Percentiles rank a stretch among this genome's conserved stretches.
phyloP scores from a whole-genome alignment of 2,329 filamentous ascomycete species.

The Myriosclerotinia duriaeana region DNA sequence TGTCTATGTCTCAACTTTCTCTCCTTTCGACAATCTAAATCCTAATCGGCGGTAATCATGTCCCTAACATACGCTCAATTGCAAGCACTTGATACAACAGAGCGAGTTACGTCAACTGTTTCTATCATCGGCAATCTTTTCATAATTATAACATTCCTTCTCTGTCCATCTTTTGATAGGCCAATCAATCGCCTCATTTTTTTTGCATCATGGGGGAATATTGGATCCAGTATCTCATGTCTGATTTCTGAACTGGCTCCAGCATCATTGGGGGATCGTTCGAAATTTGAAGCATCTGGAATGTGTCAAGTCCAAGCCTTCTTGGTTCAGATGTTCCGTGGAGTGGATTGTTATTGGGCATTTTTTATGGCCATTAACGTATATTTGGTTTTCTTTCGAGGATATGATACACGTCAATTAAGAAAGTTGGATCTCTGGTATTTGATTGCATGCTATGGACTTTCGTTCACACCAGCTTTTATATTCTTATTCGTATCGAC shows the following conservation, averaged over 20 bases:
- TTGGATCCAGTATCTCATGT: conserved; percentile 55
- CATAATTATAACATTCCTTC: conserved; percentile 53
- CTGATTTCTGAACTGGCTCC: conserved; percentile 51
- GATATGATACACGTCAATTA: conserved; percentile 51
- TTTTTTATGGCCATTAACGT: conserved; percentile 61
- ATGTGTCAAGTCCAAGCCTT: conserved; percentile 70
- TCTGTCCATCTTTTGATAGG: conserved; percentile 52
- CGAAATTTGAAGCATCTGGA: conserved; percentile 3
- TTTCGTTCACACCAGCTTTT: conserved; percentile 53
- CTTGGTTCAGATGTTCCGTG: conserved; percentile 73
- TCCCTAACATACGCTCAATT: conserved; percentile 23
- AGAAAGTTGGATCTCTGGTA: conserved; percentile 56
- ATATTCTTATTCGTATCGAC: conserved; percentile 51
- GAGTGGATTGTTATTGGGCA: conserved; percentile 53
- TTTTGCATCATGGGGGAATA: conserved; percentile 58
- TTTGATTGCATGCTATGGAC: conserved; percentile 51
- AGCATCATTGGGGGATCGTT: not conserved
- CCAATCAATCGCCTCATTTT: conserved; percentile 60
- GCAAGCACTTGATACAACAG: not conserved
- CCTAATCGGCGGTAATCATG: conserved; percentile 6
- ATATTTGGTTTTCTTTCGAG: conserved; percentile 56
- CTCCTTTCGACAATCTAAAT: not conserved
- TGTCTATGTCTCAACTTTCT: not conserved
- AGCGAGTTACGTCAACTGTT: conserved; percentile 47
- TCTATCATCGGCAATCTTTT: conserved; percentile 54